Evolutionary conservation across 768 basidiomycete genomes (phyloP), one percentile per base, ranked within the genome.

Genomic region (Ephemerocybe angulata): DNA sequence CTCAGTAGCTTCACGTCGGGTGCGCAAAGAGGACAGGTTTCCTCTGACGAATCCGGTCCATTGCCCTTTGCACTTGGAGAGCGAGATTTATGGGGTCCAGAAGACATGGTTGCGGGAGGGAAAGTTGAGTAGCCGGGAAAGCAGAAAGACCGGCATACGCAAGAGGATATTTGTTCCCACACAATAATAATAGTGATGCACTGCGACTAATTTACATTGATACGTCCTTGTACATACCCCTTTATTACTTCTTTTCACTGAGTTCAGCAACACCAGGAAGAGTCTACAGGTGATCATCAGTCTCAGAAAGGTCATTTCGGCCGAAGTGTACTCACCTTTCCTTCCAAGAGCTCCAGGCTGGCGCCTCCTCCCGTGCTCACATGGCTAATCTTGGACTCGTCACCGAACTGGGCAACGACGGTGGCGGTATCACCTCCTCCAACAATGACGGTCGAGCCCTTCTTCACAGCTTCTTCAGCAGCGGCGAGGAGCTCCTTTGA

Each of bases 351-450:
- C 71, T 99, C 96, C 56, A 99, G 83, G 67, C 88, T 90, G 28
- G 93, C 93, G 50, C 92, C 92, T 43, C 90, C 96, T 58, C 96
- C 96, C 33, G 96, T 99, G 69, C 90, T 93, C 64, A 99, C 93
- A 73, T 99, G 96, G 72, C 90, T 94, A 59, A 99, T 78, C 69
- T 92, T 85, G 62, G 88, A 85, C 71, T 99, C 96, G 17, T 85
- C 85, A 11, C 76, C 77, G 66, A 88, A 82, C 61, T 95, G 85
- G n/a, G 90, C 94, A 52, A 87, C 94, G 31, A 98, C 81, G 4
- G 96, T 98, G n/a, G 96, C 96, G 38, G 93, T 96, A 69, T 95
- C 93, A 58, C 93, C 93, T 62, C 93, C 94, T 52, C 96, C 96
- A 54, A 98, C 87, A 63, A 99, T 98, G 59, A 99, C 96, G 6